Evolutionary conservation across 805 yeast species (phyloP).

Genomic region (Candida fluviatilis): DNA sequence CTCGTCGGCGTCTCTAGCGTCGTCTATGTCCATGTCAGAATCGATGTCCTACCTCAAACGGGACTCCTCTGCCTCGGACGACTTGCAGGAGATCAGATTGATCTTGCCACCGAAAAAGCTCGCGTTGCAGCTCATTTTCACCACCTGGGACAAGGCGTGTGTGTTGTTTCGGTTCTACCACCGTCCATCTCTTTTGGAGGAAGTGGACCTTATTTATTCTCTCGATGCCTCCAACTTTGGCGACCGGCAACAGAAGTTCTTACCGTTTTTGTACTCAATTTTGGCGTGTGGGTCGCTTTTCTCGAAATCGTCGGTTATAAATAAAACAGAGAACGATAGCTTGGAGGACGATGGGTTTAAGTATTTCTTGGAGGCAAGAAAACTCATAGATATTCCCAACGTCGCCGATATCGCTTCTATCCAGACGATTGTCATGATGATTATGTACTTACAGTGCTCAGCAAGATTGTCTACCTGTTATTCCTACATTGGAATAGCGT

Average conservation of each 20-base stretch:
- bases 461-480: slow-evolving; percentile 85
- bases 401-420: slow-evolving; percentile 78
- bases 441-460: slow-evolving; percentile 80
- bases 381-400: slow-evolving; percentile 76
- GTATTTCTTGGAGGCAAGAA: slow-evolving; percentile 77
- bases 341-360: slow-evolving; percentile 74
- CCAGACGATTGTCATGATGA: slow-evolving; percentile 83
- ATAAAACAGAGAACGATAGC: slow-evolving; percentile 24
- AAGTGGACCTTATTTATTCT: slow-evolving; percentile 70
- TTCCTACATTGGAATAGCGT: slow-evolving; percentile 83
- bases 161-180: slow-evolving; percentile 83
- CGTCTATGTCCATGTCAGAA: slow-evolving; percentile 4
- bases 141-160: slow-evolving; percentile 84
- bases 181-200: slow-evolving; percentile 72
- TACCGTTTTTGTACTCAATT: slow-evolving; percentile 81
- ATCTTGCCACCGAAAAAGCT: slow-evolving; percentile 72
- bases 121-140: slow-evolving; percentile 65
- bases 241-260: slow-evolving; percentile 66
- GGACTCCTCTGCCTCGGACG: slow-evolving; percentile 14
- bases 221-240: slow-evolving; percentile 70
- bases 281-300: slow-evolving; percentile 86
- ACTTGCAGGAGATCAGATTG: slow-evolving; percentile 47
- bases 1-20: slow-evolving; percentile 3
- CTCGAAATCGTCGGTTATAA: slow-evolving; percentile 36
- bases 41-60: slow-evolving; percentile 1